Base-by-base conservation (phyloP, 352 stramenopile genomes). In the Pythium brassicae region DNA sequence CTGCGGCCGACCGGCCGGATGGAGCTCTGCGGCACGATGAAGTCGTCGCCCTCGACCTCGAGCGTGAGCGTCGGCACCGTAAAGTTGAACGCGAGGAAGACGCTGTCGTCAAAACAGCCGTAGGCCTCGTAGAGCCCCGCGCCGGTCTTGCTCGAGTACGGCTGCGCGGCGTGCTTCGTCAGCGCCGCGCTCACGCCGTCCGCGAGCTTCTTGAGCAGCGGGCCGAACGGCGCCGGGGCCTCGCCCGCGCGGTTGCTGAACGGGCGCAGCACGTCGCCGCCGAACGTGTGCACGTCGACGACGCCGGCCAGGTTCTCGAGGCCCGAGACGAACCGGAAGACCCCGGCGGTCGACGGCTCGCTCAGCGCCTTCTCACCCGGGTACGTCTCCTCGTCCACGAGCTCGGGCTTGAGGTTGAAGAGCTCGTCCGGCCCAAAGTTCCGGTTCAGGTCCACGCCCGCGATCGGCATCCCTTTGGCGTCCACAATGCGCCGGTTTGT, bases 371-470 rank as follows among this genome's bases (percentile, higher is more conserved):
- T 62, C 32, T 71, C 52, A 2, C 82, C 82, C 15, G 82, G 82
- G 54, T 89, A 72, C 8, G 78, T 87, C 58, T 92, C 77, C 2
- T 58, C 50, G 32, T 73, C 62, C 12, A 76, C 59, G 17, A 71
- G 51, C 1, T 61, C 70, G 0, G 69, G 62, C 15, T 85, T 67
- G 2, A 71, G 26, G 35, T 89, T 76, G 32, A 85, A 87, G 61
- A 68, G 87, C 48, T 87, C 71, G 12, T 72, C 27, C 5, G 79
- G 79, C 14, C 71, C 72, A 57, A 76, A 90, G 50, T 92, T 90
- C 35, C 83, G 69, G 59, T 90, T 92, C 42, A 90, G 62, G 62
- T 92, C 83, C 22, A 92, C 80, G 20, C 79, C 74, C 5, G 74
- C 59, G n/a, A 61, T 72, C 29, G 63, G 45, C n/a, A 62, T 26